Conservation (phyloP, 2,329 filamentous ascomycete species). For the Rutstroemia sp. region DNA sequence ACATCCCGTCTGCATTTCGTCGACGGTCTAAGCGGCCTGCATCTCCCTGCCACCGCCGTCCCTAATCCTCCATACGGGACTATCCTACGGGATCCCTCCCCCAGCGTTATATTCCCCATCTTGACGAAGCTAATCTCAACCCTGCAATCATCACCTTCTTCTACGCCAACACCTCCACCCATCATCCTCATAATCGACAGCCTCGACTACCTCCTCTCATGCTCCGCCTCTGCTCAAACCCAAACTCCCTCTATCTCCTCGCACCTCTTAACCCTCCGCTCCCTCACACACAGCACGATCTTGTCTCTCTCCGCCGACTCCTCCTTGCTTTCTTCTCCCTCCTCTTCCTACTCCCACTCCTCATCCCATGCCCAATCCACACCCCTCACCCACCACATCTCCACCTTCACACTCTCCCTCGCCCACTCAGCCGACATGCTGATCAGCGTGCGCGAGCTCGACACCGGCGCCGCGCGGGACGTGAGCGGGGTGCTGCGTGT, state of each 20-base stretch:
- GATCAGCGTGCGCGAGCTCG: conserved; percentile 66
- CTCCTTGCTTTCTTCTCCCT: conserved; percentile 53
- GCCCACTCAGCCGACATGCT: conserved; percentile 71
- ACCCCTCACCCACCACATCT: conserved; percentile 56
- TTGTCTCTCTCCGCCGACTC: conserved; percentile 66
- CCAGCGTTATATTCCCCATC: not conserved
- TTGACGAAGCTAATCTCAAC: not conserved
- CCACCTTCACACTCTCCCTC: conserved; percentile 61
- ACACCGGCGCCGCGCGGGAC: conserved; percentile 83
- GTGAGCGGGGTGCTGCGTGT: conserved; percentile 82
- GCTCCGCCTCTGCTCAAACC: not conserved
- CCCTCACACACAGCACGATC: conserved; percentile 46
- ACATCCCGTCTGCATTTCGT: conserved; percentile 35
- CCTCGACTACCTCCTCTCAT: not conserved
- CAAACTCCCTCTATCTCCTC: not conserved
- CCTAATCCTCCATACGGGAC: not conserved
- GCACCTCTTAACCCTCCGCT: not conserved
- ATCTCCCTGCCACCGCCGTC: conserved; percentile 2
- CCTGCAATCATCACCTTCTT: not conserved
- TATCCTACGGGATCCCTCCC: not conserved
- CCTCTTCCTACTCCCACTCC: conserved; percentile 65
- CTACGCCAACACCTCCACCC: not conserved
- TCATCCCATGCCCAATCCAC: conserved; percentile 69
- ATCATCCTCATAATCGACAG: conserved; percentile 1
- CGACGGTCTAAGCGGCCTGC: conserved; percentile 47